Base-by-base conservation (phyloP, 225 moss, liverwort and hornwort species). In the Bryoerythrophyllum caledonicum region DNA sequence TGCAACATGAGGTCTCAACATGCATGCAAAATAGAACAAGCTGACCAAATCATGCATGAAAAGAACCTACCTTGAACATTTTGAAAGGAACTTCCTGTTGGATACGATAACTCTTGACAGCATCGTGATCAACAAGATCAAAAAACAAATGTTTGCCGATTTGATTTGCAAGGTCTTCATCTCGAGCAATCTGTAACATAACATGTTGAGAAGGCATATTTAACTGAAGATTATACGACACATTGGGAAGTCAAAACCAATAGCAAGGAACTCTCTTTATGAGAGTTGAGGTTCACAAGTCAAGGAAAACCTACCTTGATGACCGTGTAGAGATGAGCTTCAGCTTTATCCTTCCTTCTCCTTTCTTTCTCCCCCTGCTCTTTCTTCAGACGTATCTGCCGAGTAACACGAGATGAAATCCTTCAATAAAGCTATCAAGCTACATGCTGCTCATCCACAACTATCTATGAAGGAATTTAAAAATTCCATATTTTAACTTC, bases 311-410 rank as follows among this genome's bases (percentile, higher is more conserved):
- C 26, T 82, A 92, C 97, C 97, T 97, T 97, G 63, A 97, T 93
- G 58, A 97, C 85, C n/a, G 97, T 97, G 44, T 97, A 97, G 20
- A 94, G 85, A 86, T 97, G 97, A 21, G 97, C 97, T 85, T 97
- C 97, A 44, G 92, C 91, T 81, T 97, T 97, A 67, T 97, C 97
- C 54, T 97, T 97, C 67, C 93, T 87, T 74, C 91, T 97, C 85
- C 93, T 87, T 74, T 97, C 94, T 71, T 97, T 97, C 74, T 97
- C 97, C 68, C 90, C 97, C 51, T 94, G 97, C 86, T 97, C 94
- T 76, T 94, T 97, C 85, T 93, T 97, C 59, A 97, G 85, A 21
- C 97, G 86, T 67, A 87, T 85, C 97, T 97, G 82, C 35, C 61
- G 34, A 68, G 48, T 67, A 9, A 73, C 65, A 70, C 43, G 41